Percentiles rank a stretch among this genome's conserved stretches.
Conservation (phyloP, 2,329 filamentous ascomycete species). For the Myriosclerotinia duriaeana region DNA sequence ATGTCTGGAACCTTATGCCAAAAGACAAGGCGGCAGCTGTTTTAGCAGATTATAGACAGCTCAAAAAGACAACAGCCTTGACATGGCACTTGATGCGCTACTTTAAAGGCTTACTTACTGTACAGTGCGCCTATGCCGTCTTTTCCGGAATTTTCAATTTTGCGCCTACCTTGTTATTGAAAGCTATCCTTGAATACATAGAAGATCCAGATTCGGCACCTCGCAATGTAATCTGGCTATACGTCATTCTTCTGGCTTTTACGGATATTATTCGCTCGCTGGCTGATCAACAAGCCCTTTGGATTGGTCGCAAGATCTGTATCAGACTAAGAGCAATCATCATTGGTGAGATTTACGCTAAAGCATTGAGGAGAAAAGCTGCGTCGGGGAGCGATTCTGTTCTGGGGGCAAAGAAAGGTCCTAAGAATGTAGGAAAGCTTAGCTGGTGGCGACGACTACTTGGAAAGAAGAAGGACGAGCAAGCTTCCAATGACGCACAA, state of each 20-base stretch:
- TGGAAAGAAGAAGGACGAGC: conserved; percentile 47
- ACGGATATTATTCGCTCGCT: conserved; percentile 75
- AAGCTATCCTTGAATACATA: conserved; percentile 91
- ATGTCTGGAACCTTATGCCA: conserved; percentile 89
- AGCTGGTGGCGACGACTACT: conserved; percentile 54
- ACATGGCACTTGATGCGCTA: conserved; percentile 79
- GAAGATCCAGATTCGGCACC: conserved; percentile 76
- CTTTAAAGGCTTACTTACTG: conserved; percentile 73
- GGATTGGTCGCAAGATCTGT: conserved; percentile 91
- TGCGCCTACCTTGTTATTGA: conserved; percentile 84
- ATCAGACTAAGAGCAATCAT: conserved; percentile 92
- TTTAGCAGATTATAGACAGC: conserved; percentile 77
- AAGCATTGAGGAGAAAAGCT: conserved; percentile 87
- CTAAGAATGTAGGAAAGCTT: conserved; percentile 46
- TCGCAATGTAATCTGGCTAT: conserved; percentile 89
- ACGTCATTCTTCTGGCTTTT: conserved; percentile 84
- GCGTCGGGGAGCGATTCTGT: conserved; percentile 73
- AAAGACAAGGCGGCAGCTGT: conserved; percentile 84
- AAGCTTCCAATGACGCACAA: conserved; percentile 35
- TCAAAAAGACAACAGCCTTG: conserved; percentile 77
- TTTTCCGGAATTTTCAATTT: conserved; percentile 84
- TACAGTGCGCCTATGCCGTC: conserved; percentile 78
- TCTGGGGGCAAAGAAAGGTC: conserved; percentile 56
- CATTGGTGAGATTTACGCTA: conserved; percentile 95
- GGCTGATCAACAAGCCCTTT: conserved; percentile 79